phyloP scores from a whole-genome alignment of 805 yeast species.

The Candida sanyiensis region DNA sequence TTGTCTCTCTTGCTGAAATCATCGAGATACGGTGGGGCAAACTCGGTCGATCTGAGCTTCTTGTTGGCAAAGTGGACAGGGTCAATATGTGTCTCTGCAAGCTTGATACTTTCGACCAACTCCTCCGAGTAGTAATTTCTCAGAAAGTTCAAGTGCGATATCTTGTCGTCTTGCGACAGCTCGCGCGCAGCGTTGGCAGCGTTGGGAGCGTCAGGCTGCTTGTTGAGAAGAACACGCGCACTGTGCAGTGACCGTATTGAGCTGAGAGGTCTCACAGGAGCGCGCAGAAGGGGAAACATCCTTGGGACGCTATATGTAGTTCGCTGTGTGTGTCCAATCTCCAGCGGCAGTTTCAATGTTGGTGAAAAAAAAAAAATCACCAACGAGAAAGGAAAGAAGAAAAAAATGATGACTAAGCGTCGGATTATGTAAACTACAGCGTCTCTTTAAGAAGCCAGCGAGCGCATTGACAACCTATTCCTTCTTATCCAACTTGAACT shows the following conservation, averaged over 20 bases:
- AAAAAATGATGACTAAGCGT: neutral
- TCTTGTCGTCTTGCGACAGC: constrained; percentile 15
- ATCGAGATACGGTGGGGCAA: constrained; percentile 66
- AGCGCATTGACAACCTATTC: neutral
- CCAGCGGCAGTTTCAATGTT: too few species aligned
- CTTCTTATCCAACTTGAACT: constrained; percentile 2
- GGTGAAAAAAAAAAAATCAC: neutral
- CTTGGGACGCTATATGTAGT: neutral
- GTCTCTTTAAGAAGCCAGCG: neutral
- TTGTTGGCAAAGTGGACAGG: constrained; percentile 53
- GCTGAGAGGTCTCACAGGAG: neutral
- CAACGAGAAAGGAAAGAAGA: neutral
- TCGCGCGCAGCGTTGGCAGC: neutral
- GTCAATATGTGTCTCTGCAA: constrained; percentile 69
- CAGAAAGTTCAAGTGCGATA: constrained; percentile 34
- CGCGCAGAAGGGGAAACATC: constrained; percentile 10
- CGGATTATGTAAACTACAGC: neutral
- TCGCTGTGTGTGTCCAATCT: too few species aligned
- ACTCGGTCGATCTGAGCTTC: constrained; percentile 37
- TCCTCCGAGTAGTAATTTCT: constrained; percentile 77
- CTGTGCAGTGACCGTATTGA: constrained; percentile 9
- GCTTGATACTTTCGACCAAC: constrained; percentile 71
- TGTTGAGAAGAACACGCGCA: constrained; percentile 7
- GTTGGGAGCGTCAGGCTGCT: neutral
- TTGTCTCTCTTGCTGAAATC: constrained; percentile 70